A percentile compares a stretch with the other conserved stretches of the same genome.
Conservation (phyloP, 106 monocot genomes). For the Platanthera guangdongensis region DNA sequence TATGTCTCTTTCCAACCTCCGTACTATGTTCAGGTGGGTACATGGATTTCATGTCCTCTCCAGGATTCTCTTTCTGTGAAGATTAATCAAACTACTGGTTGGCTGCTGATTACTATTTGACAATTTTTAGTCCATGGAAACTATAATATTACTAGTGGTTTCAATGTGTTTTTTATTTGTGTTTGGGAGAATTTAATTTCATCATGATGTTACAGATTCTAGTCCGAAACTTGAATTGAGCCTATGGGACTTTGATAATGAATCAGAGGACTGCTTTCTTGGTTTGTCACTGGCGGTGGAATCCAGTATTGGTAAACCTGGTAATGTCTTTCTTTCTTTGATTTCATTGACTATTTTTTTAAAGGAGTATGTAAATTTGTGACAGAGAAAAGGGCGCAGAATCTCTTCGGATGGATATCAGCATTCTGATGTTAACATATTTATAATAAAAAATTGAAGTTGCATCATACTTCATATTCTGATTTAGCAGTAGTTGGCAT, state of each 20-base stretch:
- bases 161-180: neutral
- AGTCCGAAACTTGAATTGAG: slow-evolving; percentile 68
- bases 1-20: neutral
- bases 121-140: neutral
- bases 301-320: slow-evolving; percentile 44
- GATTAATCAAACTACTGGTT: slow-evolving; percentile 20
- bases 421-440: neutral
- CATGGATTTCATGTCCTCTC: slow-evolving; percentile 31
- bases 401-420: neutral
- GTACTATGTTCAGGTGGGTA: slow-evolving; percentile 23
- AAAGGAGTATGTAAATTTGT: neutral
- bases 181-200: neutral
- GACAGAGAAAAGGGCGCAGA: neutral
- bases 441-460: neutral
- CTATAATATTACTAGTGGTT: neutral
- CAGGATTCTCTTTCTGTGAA: slow-evolving; percentile 24
- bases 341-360: neutral
- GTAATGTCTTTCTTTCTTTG: slow-evolving; percentile 12
- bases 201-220: slow-evolving; percentile 23
- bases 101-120: slow-evolving; percentile 7
- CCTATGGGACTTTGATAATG: slow-evolving; percentile 61
- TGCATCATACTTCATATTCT: no score
- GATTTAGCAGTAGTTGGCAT: no score
- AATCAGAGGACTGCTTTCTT: slow-evolving; percentile 75
- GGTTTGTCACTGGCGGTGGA: slow-evolving; percentile 68